Percentiles rank a stretch among this genome's conserved stretches.
Evolutionary conservation across 2,329 filamentous ascomycete species (phyloP).

Genomic region (Diplodia scrobiculata): DNA sequence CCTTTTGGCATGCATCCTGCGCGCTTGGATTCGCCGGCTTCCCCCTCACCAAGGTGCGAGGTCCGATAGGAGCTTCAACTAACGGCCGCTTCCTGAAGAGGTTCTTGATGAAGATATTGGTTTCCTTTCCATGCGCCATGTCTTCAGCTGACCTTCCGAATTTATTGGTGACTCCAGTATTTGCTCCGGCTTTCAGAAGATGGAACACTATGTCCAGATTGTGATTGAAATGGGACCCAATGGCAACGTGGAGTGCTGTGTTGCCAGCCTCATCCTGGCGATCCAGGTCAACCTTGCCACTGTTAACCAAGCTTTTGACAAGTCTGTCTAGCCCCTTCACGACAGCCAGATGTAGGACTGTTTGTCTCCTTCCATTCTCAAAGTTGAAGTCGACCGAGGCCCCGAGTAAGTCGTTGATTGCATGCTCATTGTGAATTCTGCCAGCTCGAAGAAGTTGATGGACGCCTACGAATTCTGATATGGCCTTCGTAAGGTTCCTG

Average conservation of each 20-base stretch:
- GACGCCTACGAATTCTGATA: background rate
- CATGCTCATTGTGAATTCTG: background rate
- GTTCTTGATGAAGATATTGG: background rate
- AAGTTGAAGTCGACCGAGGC: constrained; percentile 1
- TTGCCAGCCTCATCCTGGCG: background rate
- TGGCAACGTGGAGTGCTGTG: no score
- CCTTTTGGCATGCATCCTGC: background rate
- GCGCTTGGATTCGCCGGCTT: background rate
- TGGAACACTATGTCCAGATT: no score
- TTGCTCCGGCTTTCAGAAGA: background rate
- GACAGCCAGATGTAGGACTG: background rate
- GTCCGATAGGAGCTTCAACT: constrained; percentile 3
- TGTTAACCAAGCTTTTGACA: background rate
- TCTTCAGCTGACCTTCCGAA: no score
- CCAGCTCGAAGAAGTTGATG: background rate
- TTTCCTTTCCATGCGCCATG: no score
- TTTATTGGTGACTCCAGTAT: background rate
- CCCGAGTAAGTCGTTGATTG: background rate
- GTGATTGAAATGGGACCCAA: no score
- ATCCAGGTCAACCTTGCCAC: constrained; percentile 13
- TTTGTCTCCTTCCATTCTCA: background rate
- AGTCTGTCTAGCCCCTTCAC: background rate
- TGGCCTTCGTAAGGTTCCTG: background rate
- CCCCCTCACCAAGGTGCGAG: background rate
- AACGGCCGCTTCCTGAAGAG: background rate